phyloP scores from a whole-genome alignment of 2,329 filamentous ascomycete genomes.

The Metarhizium guizhouense region DNA sequence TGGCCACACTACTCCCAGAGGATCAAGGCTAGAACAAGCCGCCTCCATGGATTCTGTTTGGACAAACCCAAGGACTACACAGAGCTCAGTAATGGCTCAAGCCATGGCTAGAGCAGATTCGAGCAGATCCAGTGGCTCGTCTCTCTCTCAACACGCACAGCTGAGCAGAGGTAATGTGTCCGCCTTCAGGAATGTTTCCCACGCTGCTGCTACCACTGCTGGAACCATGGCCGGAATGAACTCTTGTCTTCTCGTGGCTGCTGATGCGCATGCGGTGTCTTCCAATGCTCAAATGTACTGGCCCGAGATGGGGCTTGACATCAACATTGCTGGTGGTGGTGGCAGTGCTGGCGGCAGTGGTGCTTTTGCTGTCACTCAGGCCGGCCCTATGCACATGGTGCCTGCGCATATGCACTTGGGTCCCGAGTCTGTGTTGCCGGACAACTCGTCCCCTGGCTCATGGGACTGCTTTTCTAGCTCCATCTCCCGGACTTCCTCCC shows the following conservation, averaged over 20 bases:
- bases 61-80: slow-evolving; percentile 29
- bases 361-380: slow-evolving; percentile 33
- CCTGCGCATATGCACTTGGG: slow-evolving; percentile 47
- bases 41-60: slow-evolving; percentile 41
- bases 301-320: slow-evolving; percentile 35
- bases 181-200: slow-evolving; percentile 31
- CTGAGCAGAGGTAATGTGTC: slow-evolving; percentile 42
- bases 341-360: slow-evolving; percentile 15
- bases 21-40: slow-evolving; percentile 34
- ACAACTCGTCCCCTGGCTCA: slow-evolving; percentile 41
- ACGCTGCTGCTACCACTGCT: slow-evolving; percentile 22
- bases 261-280: slow-evolving; percentile 36
- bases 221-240: slow-evolving; percentile 37
- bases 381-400: slow-evolving; percentile 43
- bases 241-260: slow-evolving; percentile 42
- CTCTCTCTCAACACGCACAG: slow-evolving; percentile 40
- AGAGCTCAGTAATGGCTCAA: slow-evolving; percentile 23
- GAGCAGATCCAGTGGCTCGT: slow-evolving; percentile 31
- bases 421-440: slow-evolving; percentile 39
- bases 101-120: slow-evolving; percentile 31
- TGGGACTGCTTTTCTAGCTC: slow-evolving; percentile 45
- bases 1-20: slow-evolving; percentile 46
- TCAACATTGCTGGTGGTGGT: slow-evolving; percentile 30
- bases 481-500: slow-evolving; percentile 42
- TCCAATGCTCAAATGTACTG: slow-evolving; percentile 38